These are phyloP conservation scores for Wickerhamomyces sydowiorum DNA, from an alignment of 805 yeast species.

Conservation along the genomic window DNA sequence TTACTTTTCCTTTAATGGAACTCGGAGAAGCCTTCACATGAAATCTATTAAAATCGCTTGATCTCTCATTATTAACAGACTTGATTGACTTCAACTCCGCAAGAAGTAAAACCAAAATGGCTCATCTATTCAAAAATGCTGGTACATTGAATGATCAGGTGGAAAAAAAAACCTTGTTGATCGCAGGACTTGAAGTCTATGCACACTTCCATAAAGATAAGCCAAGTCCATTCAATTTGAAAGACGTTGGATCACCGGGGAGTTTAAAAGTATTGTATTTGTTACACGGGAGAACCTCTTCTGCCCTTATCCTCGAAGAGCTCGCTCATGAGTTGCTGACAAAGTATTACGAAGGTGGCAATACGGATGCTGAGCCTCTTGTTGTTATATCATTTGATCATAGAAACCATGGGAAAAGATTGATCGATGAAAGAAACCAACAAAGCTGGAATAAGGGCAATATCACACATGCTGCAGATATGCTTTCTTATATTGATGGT, in stretches of 20 bases:
- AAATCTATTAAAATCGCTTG: too few species aligned
- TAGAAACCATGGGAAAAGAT: constrained; percentile 18
- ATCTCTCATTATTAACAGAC: too few species aligned
- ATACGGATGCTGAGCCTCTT: constrained; percentile 1
- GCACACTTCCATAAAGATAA: neutral
- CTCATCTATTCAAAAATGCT: neutral
- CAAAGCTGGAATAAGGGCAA: constrained; percentile 12
- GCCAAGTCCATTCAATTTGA: neutral
- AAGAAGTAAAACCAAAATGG: neutral
- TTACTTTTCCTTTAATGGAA: too few species aligned
- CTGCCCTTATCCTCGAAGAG: neutral
- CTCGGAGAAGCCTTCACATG: too few species aligned
- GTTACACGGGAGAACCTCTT: neutral
- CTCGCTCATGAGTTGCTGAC: neutral
- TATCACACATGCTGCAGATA: constrained; percentile 12
- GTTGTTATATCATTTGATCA: constrained; percentile 16
- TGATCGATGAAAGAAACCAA: constrained; percentile 5
- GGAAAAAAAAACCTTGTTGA: neutral
- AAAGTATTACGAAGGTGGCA: neutral
- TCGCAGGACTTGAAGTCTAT: constrained; percentile 1
- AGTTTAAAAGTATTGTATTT: neutral
- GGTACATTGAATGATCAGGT: neutral
- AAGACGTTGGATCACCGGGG: neutral
- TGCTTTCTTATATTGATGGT: constrained; percentile 16
- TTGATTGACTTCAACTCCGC: too few species aligned